phyloP scores from a whole-genome alignment of 2,329 filamentous ascomycete species.

The Pestalotiopsis sp. region DNA sequence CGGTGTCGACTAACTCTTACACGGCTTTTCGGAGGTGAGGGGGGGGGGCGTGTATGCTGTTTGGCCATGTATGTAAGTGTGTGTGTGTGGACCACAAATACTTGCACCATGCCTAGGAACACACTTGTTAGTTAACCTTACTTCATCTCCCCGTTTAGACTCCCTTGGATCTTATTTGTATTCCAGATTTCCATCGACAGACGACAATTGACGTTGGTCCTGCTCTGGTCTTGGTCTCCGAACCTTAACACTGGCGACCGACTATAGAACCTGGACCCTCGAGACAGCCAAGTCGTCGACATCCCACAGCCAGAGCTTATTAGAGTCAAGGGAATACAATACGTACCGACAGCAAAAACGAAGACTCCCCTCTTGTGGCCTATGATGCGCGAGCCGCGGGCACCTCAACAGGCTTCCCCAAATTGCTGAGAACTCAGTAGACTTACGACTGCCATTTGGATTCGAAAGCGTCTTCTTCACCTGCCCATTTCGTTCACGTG shows the following conservation, averaged over 20 bases:
- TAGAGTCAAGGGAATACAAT: not conserved
- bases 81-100: constrained; percentile 20
- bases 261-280: not conserved
- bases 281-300: not conserved
- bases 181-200: not conserved
- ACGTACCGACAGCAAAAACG: not conserved
- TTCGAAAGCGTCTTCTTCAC: not conserved
- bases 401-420: constrained; percentile 4
- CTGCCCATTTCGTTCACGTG: constrained; percentile 9
- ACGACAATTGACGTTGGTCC: not conserved
- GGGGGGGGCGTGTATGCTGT: not conserved
- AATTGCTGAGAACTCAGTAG: constrained; percentile 9
- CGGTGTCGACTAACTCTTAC: constrained; percentile 9
- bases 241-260: not conserved
- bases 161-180: constrained; percentile 12
- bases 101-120: constrained; percentile 19
- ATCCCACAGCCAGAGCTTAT: not conserved
- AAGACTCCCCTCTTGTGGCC: not conserved
- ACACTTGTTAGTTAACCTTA: constrained; percentile 19
- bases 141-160: constrained; percentile 18
- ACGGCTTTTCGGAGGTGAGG: constrained; percentile 13
- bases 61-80: not conserved
- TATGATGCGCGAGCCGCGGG: constrained; percentile 12
- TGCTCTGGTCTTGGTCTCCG: too few species aligned
- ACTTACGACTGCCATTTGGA: not conserved